Conservation (phyloP, 202 grass and related monocot genomes). For the Tripidium arundinaceum region DNA sequence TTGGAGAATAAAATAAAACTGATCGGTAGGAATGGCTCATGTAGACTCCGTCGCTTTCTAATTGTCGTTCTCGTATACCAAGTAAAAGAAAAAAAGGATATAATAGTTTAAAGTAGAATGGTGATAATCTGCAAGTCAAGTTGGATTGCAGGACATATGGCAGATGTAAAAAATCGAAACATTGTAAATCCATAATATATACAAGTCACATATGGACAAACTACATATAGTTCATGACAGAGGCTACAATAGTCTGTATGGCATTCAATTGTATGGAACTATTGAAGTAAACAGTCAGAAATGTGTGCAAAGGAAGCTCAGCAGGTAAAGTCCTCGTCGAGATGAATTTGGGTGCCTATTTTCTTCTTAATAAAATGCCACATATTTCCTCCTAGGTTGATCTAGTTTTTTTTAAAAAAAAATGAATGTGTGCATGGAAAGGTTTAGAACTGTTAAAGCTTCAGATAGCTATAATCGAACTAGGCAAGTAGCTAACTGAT, state of each 20-base stretch:
- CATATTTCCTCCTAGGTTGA: background rate
- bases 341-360: background rate
- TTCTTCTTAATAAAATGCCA: background rate
- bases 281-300: background rate
- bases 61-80: no score
- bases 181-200: background rate
- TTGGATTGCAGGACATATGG: background rate
- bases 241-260: background rate
- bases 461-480: background rate
- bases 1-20: no score
- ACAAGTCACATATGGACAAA: background rate
- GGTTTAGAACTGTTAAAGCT: background rate
- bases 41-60: no score
- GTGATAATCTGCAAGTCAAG: conserved; percentile 11
- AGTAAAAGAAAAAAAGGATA: conserved; percentile 3
- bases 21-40: no score
- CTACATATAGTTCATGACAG: conserved; percentile 2
- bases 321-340: background rate
- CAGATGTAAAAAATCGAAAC: background rate
- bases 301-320: background rate
- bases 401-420: background rate
- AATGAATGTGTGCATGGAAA: background rate
- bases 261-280: background rate
- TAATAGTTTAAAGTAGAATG: conserved; percentile 11
- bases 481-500: background rate